Evolutionary conservation across 1,284 basidiomycete species (phyloP).

Genomic region (Sporisorium graminicola): DNA sequence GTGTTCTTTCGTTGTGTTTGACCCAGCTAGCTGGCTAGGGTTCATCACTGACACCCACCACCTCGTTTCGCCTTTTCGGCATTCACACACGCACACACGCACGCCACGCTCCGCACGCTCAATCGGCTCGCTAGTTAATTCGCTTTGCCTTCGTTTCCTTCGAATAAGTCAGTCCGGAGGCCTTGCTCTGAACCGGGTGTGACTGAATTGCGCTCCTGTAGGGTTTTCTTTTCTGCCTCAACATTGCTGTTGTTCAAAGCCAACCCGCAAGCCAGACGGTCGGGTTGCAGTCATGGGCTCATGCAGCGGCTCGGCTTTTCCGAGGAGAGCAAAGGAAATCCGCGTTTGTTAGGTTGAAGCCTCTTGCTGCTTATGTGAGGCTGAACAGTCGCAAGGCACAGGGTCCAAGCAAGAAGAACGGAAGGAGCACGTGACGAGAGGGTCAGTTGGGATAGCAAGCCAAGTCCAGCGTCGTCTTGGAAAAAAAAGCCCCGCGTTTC

Average conservation of each 20-base stretch:
- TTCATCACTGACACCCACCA: not conserved
- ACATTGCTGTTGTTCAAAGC: not conserved
- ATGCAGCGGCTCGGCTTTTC: conserved; percentile 11
- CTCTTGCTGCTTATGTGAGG: conserved; percentile 10
- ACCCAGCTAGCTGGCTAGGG: not conserved
- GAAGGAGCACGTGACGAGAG: conserved; percentile 18
- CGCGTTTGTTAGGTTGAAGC: conserved; percentile 8
- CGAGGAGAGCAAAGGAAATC: not conserved
- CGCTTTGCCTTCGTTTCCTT: no score
- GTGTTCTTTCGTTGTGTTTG: not conserved
- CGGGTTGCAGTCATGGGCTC: not conserved
- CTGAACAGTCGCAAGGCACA: not conserved
- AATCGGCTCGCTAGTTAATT: no score
- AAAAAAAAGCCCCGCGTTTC: not conserved
- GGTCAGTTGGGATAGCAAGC: conserved; percentile 19
- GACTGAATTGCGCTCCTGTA: not conserved
- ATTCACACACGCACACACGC: not conserved
- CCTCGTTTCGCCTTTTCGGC: not conserved
- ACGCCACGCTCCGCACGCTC: no score
- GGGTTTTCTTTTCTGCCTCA: no score
- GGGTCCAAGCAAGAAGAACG: conserved; percentile 5
- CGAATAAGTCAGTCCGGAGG: not conserved
- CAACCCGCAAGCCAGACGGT: not conserved
- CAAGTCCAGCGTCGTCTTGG: not conserved
- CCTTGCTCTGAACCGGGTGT: not conserved